Base-by-base conservation (phyloP, 345 rosid genomes). In the Eucalyptus marginata region DNA sequence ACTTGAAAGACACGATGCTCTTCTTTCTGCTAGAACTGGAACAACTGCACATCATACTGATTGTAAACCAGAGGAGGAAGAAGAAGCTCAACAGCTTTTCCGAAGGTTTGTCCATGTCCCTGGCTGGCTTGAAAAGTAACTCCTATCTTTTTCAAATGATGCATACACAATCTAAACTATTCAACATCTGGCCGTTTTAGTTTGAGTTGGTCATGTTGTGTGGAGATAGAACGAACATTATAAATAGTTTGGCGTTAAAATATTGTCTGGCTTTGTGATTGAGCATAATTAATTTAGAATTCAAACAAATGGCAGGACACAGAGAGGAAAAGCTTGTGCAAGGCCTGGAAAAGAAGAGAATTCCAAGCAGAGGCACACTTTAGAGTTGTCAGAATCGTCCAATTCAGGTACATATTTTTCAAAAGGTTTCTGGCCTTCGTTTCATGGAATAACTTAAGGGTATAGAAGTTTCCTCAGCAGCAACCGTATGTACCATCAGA, bases 241-340 rank as follows among this genome's bases (percentile, higher is more conserved):
- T 76, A 40, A 76, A 76, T 71, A 76, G 46, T 76, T 76, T 76
- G 83, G 83, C 43, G 8, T 76, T 40, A 6, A 76, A 76, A 40
- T 76, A 76, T 76, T 40, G 47, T 76, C 4, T 24, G 46, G 83
- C 27, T 76, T 76, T 3, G 47, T 76, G 84, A 76, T 76, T 76
- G 84, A 76, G 84, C 84, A 76, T 36, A 76, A 40, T 22, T 76
- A 20, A 76, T 76, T 24, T 40, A 22, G 84, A 40, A 43, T 76
- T 40, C 92, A 89, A 46, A 86, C 51, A 90, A 43, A 87, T 88
- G 89, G 83, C 94, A 98, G 99, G 92, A 93, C 95, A 88, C 89
- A 95, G 68, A 98, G 96, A 92, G 99, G 99, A 88, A 98, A 97
- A 94, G 97, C 97, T 47, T 94, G 97, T 91, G 97, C 96, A 86